phyloP scores from a whole-genome alignment of 805 yeast species.

The Wickerhamomyces sydowiorum region DNA sequence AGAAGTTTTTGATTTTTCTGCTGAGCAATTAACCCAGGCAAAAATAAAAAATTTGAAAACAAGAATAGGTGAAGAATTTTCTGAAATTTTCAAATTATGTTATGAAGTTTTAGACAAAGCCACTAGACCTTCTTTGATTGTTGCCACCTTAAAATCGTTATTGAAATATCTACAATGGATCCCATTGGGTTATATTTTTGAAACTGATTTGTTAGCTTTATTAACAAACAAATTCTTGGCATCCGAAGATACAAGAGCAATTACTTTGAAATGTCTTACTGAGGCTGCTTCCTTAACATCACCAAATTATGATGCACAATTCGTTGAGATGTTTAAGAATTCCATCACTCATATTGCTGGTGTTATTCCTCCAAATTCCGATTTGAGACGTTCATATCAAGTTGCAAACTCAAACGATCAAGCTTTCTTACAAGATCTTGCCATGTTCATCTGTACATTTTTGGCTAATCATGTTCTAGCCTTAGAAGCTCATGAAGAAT shows the following conservation, averaged over 20 bases:
- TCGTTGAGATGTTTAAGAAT: constrained; percentile 63
- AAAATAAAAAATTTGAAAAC: constrained; percentile 78
- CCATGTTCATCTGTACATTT: constrained; percentile 86
- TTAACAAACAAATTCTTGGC: constrained; percentile 72
- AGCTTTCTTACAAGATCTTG: constrained; percentile 90
- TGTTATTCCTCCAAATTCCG: constrained; percentile 68
- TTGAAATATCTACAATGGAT: constrained; percentile 92
- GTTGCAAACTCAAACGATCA: constrained; percentile 80
- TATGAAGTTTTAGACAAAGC: constrained; percentile 90
- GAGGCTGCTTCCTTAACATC: constrained; percentile 74
- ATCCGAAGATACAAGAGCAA: constrained; percentile 74
- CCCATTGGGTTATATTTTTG: constrained; percentile 84
- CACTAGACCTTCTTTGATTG: constrained; percentile 73
- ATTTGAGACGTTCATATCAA: constrained; percentile 66
- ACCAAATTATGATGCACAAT: constrained; percentile 49
- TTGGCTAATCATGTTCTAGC: constrained; percentile 65
- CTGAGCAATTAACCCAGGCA: constrained; percentile 95
- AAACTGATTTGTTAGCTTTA: constrained; percentile 71
- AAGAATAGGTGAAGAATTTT: constrained; percentile 85
- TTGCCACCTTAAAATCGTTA: constrained; percentile 78
- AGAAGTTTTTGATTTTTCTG: constrained; percentile 94
- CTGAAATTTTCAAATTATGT: constrained; percentile 89
- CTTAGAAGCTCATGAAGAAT: constrained; percentile 50
- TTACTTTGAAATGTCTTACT: constrained; percentile 86
- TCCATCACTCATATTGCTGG: constrained; percentile 64